Base-by-base conservation (phyloP, 345 rosid species). In the Bruguiera parviflora region DNA sequence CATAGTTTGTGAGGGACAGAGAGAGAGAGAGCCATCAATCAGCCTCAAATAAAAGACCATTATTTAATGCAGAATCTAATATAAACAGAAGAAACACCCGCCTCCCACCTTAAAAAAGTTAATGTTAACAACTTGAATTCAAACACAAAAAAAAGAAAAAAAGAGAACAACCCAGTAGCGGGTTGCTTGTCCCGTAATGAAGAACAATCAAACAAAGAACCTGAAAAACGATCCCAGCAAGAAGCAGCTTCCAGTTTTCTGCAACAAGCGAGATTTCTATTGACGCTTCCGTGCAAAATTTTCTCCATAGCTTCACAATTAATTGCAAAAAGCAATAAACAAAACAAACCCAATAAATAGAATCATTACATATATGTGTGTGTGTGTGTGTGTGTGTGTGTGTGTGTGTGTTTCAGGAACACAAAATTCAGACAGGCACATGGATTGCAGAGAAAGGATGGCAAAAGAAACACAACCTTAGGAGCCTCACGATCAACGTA, bases 401-500 rank as follows among this genome's bases (percentile, higher is more conserved):
- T n/a, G n/a, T n/a, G n/a, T n/a, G n/a, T n/a, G 29, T 28, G 29
- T 33, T 33, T 33, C 35, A 33, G 27, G 24, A 53, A 24, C 49
- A 43, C 5, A 8, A 39, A 39, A 43, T 43, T 43, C 49, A 43
- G 49, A 15, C 49, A 43, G 13, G 22, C 2, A 24, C 5, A 66
- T 31, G 2, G 15, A 9, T 20, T 9, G 31, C 2, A 22, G 0
- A 65, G 69, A 13, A 57, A 60, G 57, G 58, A 6, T 16, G 25
- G 6, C 5, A 13, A 35, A 61, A 61, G n/a, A 32, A 31, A 75
- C 52, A 13, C 58, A 73, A 63, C 61, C 70, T 56, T 56, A 24
- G 59, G 6, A 24, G 59, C 59, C 28, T 56, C 59, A 27, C 59
- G 79, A 75, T 66, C 67, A 52, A 75, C 57, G 71, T 65, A 66